A percentile compares a stretch with the other conserved stretches of the same genome.
phyloP scores from a whole-genome alignment of 306 rosid species.

The Coriaria nepalensis region DNA sequence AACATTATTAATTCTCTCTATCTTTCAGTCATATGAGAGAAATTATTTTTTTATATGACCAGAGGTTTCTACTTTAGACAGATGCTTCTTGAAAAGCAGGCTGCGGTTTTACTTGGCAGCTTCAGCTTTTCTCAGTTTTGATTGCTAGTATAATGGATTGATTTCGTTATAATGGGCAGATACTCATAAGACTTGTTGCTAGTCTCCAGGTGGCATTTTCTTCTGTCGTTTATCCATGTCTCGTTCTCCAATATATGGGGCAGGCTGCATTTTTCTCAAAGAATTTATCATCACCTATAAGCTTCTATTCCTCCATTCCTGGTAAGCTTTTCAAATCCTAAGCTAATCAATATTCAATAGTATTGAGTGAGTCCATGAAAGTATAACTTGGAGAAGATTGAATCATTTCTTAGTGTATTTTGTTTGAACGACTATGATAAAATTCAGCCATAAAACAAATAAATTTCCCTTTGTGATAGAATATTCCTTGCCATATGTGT shows the following conservation, averaged over 20 bases:
- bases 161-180: background rate
- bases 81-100: too few species aligned
- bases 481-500: constrained; percentile 32
- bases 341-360: background rate
- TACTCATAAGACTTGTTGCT: constrained; percentile 10
- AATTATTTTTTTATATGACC: too few species aligned
- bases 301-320: constrained; percentile 86
- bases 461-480: constrained; percentile 12
- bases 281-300: constrained; percentile 48
- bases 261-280: constrained; percentile 83
- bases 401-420: too few species aligned
- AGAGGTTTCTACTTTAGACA: too few species aligned
- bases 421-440: too few species aligned
- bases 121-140: background rate
- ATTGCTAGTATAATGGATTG: background rate
- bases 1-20: too few species aligned
- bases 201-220: constrained; percentile 53
- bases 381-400: too few species aligned
- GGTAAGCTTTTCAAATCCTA: constrained; percentile 30
- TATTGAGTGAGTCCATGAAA: too few species aligned
- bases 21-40: too few species aligned
- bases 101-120: too few species aligned
- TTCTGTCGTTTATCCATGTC: constrained; percentile 56
- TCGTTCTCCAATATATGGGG: constrained; percentile 83
- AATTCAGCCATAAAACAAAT: background rate